phyloP scores from a whole-genome alignment of 169 alveolate species.

The Eimeria zaria region DNA sequence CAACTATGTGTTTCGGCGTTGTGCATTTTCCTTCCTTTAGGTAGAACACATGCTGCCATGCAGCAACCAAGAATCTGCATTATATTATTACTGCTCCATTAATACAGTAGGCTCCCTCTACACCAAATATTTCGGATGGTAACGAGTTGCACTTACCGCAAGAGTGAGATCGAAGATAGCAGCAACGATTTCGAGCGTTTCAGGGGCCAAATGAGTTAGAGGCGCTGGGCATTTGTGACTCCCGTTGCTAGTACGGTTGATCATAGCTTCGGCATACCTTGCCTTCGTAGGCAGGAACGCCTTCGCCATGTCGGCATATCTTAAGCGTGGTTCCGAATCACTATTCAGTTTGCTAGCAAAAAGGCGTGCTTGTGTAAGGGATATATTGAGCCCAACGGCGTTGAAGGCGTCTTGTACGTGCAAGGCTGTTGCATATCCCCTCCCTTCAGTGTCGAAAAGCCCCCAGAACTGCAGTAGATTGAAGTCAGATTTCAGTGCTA shows the following conservation, averaged over 20 bases:
- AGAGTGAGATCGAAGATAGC: conserved; percentile 78
- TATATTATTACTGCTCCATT: background rate
- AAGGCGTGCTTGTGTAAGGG: conserved; percentile 78
- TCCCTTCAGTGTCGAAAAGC: conserved; percentile 80
- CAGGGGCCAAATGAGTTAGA: conserved; percentile 78
- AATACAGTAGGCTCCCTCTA: background rate
- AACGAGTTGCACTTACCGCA: conserved; percentile 65
- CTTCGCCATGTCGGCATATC: conserved; percentile 84
- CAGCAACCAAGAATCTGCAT: background rate
- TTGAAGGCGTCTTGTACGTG: conserved; percentile 77
- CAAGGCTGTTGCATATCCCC: conserved; percentile 82
- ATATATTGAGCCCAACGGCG: conserved; percentile 58
- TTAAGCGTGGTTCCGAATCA: conserved; percentile 74
- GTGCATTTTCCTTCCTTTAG: background rate
- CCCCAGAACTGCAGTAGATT: conserved; percentile 83
- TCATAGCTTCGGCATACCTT: conserved; percentile 83
- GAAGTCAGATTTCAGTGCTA: conserved; percentile 81
- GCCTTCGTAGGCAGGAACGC: conserved; percentile 80
- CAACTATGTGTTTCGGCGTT: background rate
- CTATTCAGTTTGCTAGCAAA: conserved; percentile 80
- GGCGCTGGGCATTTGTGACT: conserved; percentile 82
- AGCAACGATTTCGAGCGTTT: conserved; percentile 82
- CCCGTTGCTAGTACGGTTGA: conserved; percentile 82
- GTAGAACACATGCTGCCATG: background rate
- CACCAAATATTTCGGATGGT: background rate